Evolutionary conservation across 2,329 filamentous ascomycete genomes (phyloP).

Genomic region (Saccharata proteae): DNA sequence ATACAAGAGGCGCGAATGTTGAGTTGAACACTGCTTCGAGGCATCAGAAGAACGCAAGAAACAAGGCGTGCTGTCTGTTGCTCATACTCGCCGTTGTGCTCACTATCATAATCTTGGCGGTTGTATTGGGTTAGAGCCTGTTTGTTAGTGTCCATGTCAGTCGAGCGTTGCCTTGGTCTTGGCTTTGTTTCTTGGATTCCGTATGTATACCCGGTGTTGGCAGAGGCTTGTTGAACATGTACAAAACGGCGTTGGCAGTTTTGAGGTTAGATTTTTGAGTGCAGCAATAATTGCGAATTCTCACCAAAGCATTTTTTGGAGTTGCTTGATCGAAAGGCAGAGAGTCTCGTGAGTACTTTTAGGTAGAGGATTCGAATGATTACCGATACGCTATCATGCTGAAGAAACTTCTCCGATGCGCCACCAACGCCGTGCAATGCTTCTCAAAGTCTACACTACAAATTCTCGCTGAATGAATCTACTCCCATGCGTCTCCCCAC

Average conservation of each 20-base stretch:
- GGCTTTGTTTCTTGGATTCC: neutral
- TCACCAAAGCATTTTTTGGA: no score
- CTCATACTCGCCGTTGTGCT: conserved; percentile 81
- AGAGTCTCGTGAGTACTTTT: no score
- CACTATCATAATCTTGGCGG: conserved; percentile 78
- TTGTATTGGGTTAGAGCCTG: conserved; percentile 54
- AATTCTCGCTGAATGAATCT: no score
- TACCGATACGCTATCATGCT: no score
- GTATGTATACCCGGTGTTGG: conserved; percentile 2
- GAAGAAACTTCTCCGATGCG: no score
- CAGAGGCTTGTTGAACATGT: conserved; percentile 1
- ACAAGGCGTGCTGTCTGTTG: conserved; percentile 86
- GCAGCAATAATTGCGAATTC: no score
- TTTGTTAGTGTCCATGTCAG: neutral
- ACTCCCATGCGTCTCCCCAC: conserved; percentile 9
- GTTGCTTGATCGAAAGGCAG: no score
- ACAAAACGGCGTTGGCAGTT: no score
- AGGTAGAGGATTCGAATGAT: no score
- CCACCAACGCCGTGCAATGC: no score
- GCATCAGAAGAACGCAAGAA: conserved; percentile 91
- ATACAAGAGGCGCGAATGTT: conserved; percentile 73
- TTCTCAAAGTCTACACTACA: no score
- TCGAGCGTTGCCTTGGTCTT: neutral
- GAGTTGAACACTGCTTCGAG: conserved; percentile 76
- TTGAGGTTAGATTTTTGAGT: no score